Conservation (phyloP, 2,329 filamentous ascomycete genomes). For the Onygena corvina region DNA sequence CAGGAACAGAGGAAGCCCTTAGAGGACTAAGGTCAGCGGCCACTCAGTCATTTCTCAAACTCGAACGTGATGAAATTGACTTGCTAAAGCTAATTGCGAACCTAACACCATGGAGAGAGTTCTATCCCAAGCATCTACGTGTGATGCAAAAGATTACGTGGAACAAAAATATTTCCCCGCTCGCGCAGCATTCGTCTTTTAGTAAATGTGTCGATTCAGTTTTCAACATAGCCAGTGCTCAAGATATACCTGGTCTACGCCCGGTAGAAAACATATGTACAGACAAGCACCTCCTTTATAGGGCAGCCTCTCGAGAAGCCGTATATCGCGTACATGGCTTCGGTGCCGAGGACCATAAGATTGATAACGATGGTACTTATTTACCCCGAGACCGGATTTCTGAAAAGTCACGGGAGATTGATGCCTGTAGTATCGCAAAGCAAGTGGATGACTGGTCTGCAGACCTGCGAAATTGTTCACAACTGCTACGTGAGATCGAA, state of each 20-base stretch:
- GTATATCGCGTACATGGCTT: background rate
- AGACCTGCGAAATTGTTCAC: background rate
- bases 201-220: constrained; percentile 4
- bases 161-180: constrained; percentile 15
- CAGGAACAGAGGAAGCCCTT: constrained; percentile 25
- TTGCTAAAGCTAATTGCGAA: constrained; percentile 17
- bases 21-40: constrained; percentile 16
- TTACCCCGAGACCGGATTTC: background rate
- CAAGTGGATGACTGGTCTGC: background rate
- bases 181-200: constrained; percentile 15
- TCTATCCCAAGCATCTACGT: constrained; percentile 20
- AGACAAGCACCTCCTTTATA: background rate
- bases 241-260: too few species aligned
- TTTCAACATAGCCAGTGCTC: too few species aligned
- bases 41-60: constrained; percentile 13
- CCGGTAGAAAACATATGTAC: too few species aligned
- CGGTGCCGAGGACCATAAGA: background rate
- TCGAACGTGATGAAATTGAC: constrained; percentile 10
- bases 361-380: background rate
- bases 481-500: background rate
- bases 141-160: constrained; percentile 20
- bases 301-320: background rate
- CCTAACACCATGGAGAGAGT: constrained; percentile 20
- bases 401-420: background rate
- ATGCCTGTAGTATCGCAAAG: background rate